Conservation (phyloP, 2,329 filamentous ascomycete genomes). For the Venturia asperata region DNA sequence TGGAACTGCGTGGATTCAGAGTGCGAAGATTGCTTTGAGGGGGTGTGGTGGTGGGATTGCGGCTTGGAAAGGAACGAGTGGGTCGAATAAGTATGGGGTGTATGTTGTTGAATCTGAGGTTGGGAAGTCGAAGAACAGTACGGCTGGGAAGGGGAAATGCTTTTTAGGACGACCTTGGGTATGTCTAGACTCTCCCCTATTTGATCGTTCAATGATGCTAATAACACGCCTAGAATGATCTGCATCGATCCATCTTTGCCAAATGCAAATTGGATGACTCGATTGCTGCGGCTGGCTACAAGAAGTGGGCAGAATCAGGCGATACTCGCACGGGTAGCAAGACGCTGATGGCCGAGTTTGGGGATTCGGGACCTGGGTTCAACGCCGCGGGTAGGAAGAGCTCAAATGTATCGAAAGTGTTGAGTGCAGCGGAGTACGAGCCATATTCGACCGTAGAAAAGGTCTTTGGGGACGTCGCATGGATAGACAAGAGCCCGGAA, state of each 20-base stretch:
- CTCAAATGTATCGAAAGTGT: conserved; percentile 41
- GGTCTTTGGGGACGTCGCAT: conserved; percentile 30
- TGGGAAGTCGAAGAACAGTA: conserved; percentile 44
- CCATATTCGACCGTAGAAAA: conserved; percentile 35
- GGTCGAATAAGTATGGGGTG: conserved; percentile 61
- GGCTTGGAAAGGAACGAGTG: conserved; percentile 61
- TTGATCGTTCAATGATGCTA: background rate
- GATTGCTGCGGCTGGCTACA: conserved; percentile 49
- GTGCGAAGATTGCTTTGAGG: conserved; percentile 49
- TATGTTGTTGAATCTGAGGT: conserved; percentile 54
- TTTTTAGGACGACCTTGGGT: conserved; percentile 54
- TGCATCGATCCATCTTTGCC: conserved; percentile 52
- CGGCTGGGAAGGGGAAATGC: conserved; percentile 43
- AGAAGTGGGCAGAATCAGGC: conserved; percentile 40
- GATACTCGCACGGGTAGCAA: conserved; percentile 37
- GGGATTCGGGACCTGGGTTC: conserved; percentile 47
- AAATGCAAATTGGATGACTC: conserved; percentile 49
- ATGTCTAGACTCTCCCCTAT: background rate
- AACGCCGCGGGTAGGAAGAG: conserved; percentile 41
- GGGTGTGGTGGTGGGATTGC: conserved; percentile 60
- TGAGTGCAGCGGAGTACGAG: conserved; percentile 35
- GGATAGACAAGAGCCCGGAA: conserved; percentile 17
- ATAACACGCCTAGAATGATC: conserved; percentile 38
- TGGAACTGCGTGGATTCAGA: conserved; percentile 55
- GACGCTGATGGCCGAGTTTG: conserved; percentile 53